Evolutionary conservation across 257 asterid genomes (phyloP).

Genomic region (Capsicum rhomboideum): DNA sequence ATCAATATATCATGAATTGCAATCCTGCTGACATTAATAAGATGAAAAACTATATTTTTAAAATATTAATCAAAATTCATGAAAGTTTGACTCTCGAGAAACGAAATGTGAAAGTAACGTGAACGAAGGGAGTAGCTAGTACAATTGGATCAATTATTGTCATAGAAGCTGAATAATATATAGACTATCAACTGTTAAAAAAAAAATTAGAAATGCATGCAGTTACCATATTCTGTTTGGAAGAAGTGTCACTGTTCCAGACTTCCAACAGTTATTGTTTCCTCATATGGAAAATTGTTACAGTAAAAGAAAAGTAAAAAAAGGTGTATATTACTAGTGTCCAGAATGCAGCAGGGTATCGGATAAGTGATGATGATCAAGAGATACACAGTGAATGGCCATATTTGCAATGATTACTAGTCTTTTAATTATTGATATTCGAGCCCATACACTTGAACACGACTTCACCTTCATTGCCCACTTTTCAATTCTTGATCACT

Average conservation of each 20-base stretch:
- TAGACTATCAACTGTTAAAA: neutral
- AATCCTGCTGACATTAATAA: too few relatives aligned
- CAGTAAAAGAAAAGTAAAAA: neutral
- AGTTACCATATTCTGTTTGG: neutral
- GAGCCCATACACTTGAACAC: conserved; percentile 14
- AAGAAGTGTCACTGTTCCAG: neutral
- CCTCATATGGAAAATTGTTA: neutral
- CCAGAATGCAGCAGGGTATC: neutral
- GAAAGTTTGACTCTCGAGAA: too few relatives aligned
- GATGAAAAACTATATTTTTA: too few relatives aligned
- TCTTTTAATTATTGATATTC: neutral
- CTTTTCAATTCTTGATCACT: neutral
- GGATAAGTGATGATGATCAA: neutral
- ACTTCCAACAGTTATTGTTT: neutral
- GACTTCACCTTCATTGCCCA: conserved; percentile 1
- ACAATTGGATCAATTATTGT: neutral
- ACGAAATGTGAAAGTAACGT: too few relatives aligned
- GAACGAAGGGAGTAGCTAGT: neutral
- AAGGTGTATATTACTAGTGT: neutral
- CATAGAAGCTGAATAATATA: neutral
- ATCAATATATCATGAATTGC: too few relatives aligned
- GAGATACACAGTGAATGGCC: neutral
- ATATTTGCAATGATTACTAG: neutral
- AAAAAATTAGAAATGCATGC: neutral
- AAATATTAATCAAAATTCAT: too few relatives aligned